Conservation (phyloP, 1,284 basidiomycete species). For the Pseudomicrostroma phylloplanum region DNA sequence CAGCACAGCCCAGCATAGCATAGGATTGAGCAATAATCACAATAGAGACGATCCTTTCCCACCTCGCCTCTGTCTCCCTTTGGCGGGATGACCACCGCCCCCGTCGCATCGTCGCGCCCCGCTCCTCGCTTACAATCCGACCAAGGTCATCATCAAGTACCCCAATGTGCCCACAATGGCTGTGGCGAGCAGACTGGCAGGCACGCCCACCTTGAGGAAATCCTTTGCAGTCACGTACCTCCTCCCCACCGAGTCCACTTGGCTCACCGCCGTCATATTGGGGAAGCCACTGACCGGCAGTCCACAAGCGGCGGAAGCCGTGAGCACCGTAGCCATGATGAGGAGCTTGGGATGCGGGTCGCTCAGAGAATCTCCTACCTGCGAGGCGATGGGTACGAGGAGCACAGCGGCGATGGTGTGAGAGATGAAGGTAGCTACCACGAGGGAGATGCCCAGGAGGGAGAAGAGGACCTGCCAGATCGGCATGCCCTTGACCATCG, state of each 20-base stretch:
- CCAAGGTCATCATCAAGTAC: constrained; percentile 39
- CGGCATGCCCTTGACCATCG: constrained; percentile 64
- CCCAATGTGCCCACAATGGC: constrained; percentile 52
- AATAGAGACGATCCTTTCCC: too few species aligned
- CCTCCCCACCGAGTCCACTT: constrained; percentile 91
- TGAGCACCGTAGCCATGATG: constrained; percentile 65
- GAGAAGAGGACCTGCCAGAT: constrained; percentile 78
- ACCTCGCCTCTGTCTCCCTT: too few species aligned
- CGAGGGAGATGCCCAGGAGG: constrained; percentile 76
- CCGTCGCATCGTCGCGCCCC: too few species aligned
- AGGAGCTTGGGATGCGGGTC: constrained; percentile 43
- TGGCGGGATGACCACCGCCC: too few species aligned
- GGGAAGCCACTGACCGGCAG: constrained; percentile 97
- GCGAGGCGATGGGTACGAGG: constrained; percentile 87
- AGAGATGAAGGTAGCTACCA: constrained; percentile 57
- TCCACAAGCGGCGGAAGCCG: constrained; percentile 94
- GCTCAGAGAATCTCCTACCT: constrained; percentile 72
- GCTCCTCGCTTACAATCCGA: constrained; percentile 12
- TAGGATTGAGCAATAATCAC: too few species aligned
- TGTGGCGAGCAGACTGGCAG: constrained; percentile 79
- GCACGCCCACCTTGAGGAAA: constrained; percentile 88
- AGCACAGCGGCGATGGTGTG: constrained; percentile 78
- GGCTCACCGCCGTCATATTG: constrained; percentile 64
- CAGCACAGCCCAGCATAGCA: too few species aligned
- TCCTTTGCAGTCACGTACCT: constrained; percentile 58